Evolutionary conservation across 345 rosid species (phyloP).

Genomic region (Schrenkiella parvula): DNA sequence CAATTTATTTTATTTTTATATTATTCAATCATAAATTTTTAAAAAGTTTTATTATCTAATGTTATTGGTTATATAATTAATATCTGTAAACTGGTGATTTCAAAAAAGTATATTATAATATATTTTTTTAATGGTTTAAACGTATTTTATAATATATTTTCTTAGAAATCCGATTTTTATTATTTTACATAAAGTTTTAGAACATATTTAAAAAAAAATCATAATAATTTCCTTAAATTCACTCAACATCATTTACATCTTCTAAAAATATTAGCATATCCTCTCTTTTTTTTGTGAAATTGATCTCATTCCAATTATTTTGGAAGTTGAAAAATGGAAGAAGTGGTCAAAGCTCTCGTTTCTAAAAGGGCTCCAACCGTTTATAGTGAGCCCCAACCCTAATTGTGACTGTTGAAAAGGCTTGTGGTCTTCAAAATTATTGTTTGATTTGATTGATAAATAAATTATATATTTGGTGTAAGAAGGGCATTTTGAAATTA

Average conservation of each 20-base stretch:
- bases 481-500: neutral
- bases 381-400: neutral
- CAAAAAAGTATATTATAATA: neutral
- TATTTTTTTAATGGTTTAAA: too few species aligned
- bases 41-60: neutral
- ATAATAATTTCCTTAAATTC: neutral
- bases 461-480: neutral
- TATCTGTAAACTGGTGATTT: neutral
- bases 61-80: neutral
- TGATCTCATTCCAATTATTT: neutral
- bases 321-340: neutral
- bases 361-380: neutral
- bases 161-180: too few species aligned
- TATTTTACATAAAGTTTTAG: too few species aligned
- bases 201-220: neutral
- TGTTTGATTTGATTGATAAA: neutral
- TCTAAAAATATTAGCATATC: neutral
- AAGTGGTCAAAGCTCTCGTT: neutral
- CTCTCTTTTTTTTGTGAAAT: neutral
- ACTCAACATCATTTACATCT: neutral
- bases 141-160: too few species aligned
- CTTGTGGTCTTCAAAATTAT: neutral
- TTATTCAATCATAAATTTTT: too few species aligned
- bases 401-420: neutral
- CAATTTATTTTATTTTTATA: neutral